Evolutionary conservation across 768 basidiomycete species (phyloP), one percentile per base, ranked within the genome.

Genomic region (Mycena olivaceomarginata): DNA sequence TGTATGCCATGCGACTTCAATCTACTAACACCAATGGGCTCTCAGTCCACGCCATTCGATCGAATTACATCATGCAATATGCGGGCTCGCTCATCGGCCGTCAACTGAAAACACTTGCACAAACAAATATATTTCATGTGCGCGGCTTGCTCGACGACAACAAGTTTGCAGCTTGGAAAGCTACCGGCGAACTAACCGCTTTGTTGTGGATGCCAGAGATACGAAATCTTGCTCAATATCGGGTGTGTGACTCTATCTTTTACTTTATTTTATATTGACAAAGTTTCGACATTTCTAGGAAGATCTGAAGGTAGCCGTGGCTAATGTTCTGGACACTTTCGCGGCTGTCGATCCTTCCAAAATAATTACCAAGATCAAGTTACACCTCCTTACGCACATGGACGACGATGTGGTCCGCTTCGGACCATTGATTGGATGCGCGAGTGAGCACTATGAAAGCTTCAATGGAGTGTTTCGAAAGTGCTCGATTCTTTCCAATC

Each of bases 121-220:
- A 90, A 78, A 82, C 84, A 8, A 82, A 81, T 37, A 71, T 80
- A 0, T 90, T 89, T 76, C 87, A 88, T 72, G 77, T 86, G 0
- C 82, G 87, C 39, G n/a, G 83, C 80, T 90, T 5, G 81, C 85
- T 0, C 74, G 80, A 31, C 4, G 6, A 60, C 0, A 43, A 10
- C 4, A 79, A 83, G 0, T 84, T 88, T 25, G 15, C 67, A 10
- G 77, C 86, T 0, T 86, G 84, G 57, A 83, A 83, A 12, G 80
- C 85, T 0, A 78, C 86, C 20, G 87, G 86, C 0, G 81, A 84
- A 20, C 83, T 90, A 0, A 63, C 83, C 0, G 85, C 87, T 0
- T 80, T 89, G 1, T 75, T 90, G 0, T 91, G 90, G 90, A 78
- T 89, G 6, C 83, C 84, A 0, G 82, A 85, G 74, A 90, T 90